A percentile compares a stretch with the other conserved stretches of the same genome.
These are phyloP conservation scores for Pythium aquatile DNA, from an alignment of 352 stramenopile species.

Conservation along the genomic window DNA sequence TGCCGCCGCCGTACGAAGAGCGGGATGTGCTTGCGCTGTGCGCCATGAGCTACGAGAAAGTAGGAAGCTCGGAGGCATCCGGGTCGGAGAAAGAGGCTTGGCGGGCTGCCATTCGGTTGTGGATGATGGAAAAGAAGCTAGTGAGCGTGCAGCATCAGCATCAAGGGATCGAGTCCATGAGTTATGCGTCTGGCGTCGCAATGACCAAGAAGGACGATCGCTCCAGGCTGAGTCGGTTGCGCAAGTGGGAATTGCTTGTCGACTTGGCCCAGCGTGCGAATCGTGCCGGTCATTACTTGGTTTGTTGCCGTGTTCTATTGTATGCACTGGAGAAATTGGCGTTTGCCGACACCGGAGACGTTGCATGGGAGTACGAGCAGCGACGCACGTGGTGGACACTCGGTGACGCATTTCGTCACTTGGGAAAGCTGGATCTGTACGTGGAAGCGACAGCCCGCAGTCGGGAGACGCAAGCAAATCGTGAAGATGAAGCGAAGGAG, in stretches of 20 bases:
- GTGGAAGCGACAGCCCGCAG: constrained; percentile 38
- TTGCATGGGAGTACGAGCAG: constrained; percentile 14
- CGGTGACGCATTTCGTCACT: constrained; percentile 59
- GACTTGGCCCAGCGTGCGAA: constrained; percentile 47
- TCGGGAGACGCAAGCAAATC: neutral
- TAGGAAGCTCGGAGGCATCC: neutral
- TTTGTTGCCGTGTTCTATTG: constrained; percentile 42
- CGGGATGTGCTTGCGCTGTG: constrained; percentile 56
- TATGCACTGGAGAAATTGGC: constrained; percentile 41
- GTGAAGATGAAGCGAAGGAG: constrained; percentile 5
- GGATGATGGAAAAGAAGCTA: constrained; percentile 39
- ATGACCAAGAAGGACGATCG: neutral
- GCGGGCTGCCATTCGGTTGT: constrained; percentile 51
- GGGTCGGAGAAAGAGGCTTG: constrained; percentile 47
- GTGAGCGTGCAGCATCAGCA: neutral
- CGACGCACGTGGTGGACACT: constrained; percentile 48
- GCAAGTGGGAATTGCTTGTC: constrained; percentile 55
- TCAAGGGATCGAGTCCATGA: neutral
- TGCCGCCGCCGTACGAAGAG: constrained; percentile 51
- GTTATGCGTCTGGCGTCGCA: neutral
- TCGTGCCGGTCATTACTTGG: constrained; percentile 51
- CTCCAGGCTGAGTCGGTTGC: neutral
- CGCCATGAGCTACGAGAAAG: constrained; percentile 50
- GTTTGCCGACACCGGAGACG: neutral
- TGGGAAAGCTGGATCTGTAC: constrained; percentile 55